phyloP scores from a whole-genome alignment of 106 monocot genomes.

The Chionographis japonica region DNA sequence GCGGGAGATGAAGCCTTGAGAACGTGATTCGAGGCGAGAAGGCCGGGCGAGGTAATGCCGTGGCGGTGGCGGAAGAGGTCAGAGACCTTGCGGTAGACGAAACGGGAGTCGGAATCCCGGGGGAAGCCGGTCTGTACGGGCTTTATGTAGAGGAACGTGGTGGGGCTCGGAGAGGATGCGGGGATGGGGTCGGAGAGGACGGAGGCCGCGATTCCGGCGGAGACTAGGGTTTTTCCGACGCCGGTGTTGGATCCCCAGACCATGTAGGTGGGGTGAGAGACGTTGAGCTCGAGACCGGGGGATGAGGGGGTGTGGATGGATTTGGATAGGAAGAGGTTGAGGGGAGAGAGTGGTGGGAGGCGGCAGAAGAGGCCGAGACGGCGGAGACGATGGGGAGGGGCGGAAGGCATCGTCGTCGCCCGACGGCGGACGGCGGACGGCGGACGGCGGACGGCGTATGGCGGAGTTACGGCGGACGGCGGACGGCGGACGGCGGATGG shows the following conservation, averaged over 20 bases:
- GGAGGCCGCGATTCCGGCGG: conserved; percentile 73
- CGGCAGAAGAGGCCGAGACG: conserved; percentile 13
- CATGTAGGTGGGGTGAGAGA: conserved; percentile 68
- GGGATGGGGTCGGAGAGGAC: conserved; percentile 32
- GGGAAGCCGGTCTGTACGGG: conserved; percentile 97
- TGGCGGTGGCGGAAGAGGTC: conserved; percentile 32
- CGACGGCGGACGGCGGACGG: not conserved
- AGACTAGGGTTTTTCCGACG: conserved; percentile 94
- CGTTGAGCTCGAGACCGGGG: conserved; percentile 27
- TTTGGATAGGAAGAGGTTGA: not conserved
- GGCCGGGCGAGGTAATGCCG: not conserved
- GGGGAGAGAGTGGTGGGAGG: not conserved
- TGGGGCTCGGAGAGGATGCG: not conserved
- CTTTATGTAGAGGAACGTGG: conserved; percentile 74
- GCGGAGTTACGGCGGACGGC: too few species aligned
- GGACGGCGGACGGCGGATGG: not conserved
- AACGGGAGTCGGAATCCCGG: conserved; percentile 78
- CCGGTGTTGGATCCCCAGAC: conserved; percentile 89
- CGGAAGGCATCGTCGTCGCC: not conserved
- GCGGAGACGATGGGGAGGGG: not conserved
- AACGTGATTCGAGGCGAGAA: conserved; percentile 59
- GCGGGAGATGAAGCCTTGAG: conserved; percentile 42
- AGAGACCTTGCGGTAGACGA: conserved; percentile 49
- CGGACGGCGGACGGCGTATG: too few species aligned
- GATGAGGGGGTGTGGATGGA: conserved; percentile 4